These are phyloP conservation scores for Urostyla sp. DNA, from an alignment of 73 alveolate genomes.

Conservation along the genomic window DNA sequence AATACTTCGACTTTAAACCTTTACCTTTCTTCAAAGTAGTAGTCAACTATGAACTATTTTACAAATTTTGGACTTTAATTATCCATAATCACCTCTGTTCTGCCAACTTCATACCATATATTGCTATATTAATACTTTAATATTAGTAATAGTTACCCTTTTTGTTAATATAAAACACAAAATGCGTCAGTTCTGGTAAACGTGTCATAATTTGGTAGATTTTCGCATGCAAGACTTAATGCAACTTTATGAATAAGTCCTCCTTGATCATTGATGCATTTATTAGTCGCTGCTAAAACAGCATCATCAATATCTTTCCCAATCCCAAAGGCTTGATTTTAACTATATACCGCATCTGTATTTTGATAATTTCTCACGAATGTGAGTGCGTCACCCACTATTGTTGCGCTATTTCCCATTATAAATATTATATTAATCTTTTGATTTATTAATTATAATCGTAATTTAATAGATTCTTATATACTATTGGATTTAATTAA, in stretches of 20 bases:
- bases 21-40: conserved; percentile 80
- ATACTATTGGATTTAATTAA: too few species aligned
- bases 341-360: conserved; percentile 3
- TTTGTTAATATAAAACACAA: conserved; percentile 58
- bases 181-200: conserved; percentile 76
- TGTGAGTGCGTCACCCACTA: conserved; percentile 42
- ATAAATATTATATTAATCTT: too few species aligned
- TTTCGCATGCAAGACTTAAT: conserved; percentile 70
- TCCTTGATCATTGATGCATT: conserved; percentile 6
- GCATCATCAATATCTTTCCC: conserved; percentile 62
- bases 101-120: conserved; percentile 75
- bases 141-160: conserved; percentile 37
- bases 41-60: conserved; percentile 69
- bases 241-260: conserved; percentile 33
- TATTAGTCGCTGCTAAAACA: conserved; percentile 59
- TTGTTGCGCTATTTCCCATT: too few species aligned
- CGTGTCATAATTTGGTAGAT: conserved; percentile 78
- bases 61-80: conserved; percentile 82
- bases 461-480: too few species aligned
- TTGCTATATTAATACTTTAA: conserved; percentile 35
- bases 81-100: conserved; percentile 86
- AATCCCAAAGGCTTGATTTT: conserved; percentile 22
- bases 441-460: too few species aligned
- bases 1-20: conserved; percentile 62
- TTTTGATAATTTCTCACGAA: conserved; percentile 28